phyloP scores from a whole-genome alignment of 306 rosid genomes.

The Arachis hypogaea region DNA sequence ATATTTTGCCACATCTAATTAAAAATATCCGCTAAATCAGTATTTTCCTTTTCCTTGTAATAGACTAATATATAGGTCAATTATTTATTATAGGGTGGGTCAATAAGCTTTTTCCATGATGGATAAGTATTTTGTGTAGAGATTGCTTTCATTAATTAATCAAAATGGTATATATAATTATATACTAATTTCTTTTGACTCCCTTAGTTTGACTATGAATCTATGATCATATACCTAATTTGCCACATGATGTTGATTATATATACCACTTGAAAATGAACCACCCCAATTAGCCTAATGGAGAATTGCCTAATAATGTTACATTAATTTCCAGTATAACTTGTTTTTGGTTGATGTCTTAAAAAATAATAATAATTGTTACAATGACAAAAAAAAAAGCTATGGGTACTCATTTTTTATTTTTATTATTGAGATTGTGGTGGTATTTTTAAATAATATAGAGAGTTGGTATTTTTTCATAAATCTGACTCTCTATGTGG shows the following conservation, averaged over 20 bases:
- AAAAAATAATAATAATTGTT: too few relatives aligned
- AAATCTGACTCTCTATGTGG: too few relatives aligned
- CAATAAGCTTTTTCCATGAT: constrained; percentile 18
- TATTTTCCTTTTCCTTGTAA: background rate
- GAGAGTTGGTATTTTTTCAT: too few relatives aligned
- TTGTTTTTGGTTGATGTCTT: constrained; percentile 4
- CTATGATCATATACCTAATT: background rate
- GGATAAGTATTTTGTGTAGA: background rate
- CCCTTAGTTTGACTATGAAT: constrained; percentile 15
- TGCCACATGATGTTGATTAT: background rate
- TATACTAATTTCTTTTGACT: constrained; percentile 26
- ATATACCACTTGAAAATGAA: background rate
- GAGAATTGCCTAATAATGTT: constrained; percentile 14
- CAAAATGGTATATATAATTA: background rate
- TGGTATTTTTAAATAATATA: too few relatives aligned
- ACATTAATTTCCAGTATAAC: background rate
- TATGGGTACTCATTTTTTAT: too few relatives aligned
- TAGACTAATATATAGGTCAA: background rate
- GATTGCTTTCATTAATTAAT: background rate
- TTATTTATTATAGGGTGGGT: background rate
- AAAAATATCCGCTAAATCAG: too few relatives aligned
- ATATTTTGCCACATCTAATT: too few relatives aligned
- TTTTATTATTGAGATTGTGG: too few relatives aligned
- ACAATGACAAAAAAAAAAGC: background rate
- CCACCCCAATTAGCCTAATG: constrained; percentile 1